Evolutionary conservation across 1,284 basidiomycete species (phyloP).

Genomic region (Phaffia rhodozyma): DNA sequence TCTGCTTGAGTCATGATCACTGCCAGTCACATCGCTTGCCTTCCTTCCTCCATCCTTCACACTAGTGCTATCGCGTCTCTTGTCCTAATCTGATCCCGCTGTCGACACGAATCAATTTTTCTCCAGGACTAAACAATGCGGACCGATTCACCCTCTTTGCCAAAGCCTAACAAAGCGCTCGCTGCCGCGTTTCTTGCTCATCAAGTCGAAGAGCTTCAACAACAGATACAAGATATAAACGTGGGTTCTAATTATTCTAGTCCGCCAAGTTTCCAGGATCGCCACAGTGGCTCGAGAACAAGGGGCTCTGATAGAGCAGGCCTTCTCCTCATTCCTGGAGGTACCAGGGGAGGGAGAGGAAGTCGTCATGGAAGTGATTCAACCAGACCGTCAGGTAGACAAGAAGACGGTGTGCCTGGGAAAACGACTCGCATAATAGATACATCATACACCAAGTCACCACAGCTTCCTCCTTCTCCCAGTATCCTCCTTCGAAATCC

Average conservation of each 20-base stretch:
- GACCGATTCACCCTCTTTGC: not conserved
- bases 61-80: too few species aligned
- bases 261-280: not conserved
- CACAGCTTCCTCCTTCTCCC: not conserved
- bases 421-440: too few species aligned
- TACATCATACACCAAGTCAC: too few species aligned
- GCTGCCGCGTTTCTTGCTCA: conserved; percentile 34
- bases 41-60: too few species aligned
- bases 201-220: conserved; percentile 34
- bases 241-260: conserved; percentile 4
- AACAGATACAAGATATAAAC: conserved; percentile 24
- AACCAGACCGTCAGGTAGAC: too few species aligned
- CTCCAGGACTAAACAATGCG: too few species aligned
- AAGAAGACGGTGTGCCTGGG: too few species aligned
- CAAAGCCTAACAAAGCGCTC: conserved; percentile 27
- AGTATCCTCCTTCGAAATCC: not conserved
- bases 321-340: not conserved
- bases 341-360: conserved; percentile 2
- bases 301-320: not conserved
- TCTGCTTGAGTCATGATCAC: too few species aligned
- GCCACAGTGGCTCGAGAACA: not conserved
- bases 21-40: too few species aligned
- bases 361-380: not conserved
- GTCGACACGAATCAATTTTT: too few species aligned
- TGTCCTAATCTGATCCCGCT: too few species aligned